Evolutionary conservation across 2,329 filamentous ascomycete species (phyloP), one percentile per base, ranked within the genome.

Genomic region (Neonectria faginata): DNA sequence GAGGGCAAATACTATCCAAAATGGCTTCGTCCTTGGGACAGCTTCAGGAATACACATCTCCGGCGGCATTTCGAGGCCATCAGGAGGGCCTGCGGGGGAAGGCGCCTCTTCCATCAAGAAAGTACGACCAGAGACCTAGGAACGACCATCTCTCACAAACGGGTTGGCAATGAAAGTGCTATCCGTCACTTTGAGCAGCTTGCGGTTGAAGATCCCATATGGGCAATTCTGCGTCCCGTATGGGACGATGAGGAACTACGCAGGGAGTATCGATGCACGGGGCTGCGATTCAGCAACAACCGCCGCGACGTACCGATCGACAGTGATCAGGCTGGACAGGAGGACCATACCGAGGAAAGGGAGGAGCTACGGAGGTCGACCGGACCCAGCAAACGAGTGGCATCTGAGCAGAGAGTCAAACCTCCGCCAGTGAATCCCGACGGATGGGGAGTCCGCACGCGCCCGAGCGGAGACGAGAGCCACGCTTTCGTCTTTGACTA

Each of bases 1-100:
- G 63, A 68, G 7, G 62, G 62, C 18, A 68, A 71, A 60, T 68
- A 57, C 55, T 71, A 71, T 48, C 69, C 69, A 10, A 66, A 54
- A 53, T 62, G 61, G 58, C 67, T 71, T 57, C 63, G 60, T 53
- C 67, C 59, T 39, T 71, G 67, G 69, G 50, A 18, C 33, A 27
- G 55, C 29, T 71, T 71, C 41, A 55, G 25, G 2, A 44, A 55
- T n/a, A 41, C 50, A 20, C 51, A 64, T 16, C 62, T 48, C 33
- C 50, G 57, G 52, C 51, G 52, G 18, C 62, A 70, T 16, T 70
- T 68, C 44, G 61, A 65, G 14, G 51, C 41, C 7, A 67, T 71
- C 58, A 58, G 36, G 31, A 50, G 9, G n/a, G 60, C 51, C 16
- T 67, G 50, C 27, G 44, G 56, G 25, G 31, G 60, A 12, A 60